A percentile compares a stretch with the other conserved stretches of the same genome.
phyloP scores from a whole-genome alignment of 257 asterid genomes.

The Galeopsis tetrahit region DNA sequence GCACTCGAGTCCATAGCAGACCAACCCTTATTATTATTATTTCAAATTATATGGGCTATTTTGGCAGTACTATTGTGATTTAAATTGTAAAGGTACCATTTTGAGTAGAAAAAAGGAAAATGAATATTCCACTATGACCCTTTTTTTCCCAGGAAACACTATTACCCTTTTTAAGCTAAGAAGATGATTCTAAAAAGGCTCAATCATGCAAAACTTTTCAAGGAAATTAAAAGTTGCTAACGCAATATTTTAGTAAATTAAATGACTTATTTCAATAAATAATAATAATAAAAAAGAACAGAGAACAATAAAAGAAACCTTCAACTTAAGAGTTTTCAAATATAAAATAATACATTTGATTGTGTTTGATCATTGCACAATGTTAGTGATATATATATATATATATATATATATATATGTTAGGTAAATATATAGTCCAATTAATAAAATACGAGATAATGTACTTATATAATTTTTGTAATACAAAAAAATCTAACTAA shows the following conservation, averaged over 20 bases:
- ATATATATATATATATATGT: no score
- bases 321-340: neutral
- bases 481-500: no score
- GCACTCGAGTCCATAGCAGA: no score
- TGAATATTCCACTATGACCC: conserved; percentile 25
- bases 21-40: no score
- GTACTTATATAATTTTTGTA: no score
- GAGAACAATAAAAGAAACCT: no score
- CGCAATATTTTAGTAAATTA: neutral
- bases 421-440: no score
- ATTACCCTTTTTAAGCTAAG: neutral
- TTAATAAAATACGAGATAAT: neutral
- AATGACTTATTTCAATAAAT: conserved; percentile 9
- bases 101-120: neutral
- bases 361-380: neutral
- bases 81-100: neutral
- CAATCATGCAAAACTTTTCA: conserved; percentile 31
- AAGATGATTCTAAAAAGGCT: conserved; percentile 29
- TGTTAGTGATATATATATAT: neutral
- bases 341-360: no score
- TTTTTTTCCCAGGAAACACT: no score
- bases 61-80: neutral
- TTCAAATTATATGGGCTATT: neutral
- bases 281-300: neutral
- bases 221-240: conserved; percentile 24